These are phyloP conservation scores for Hagleromyces aurorensis DNA, from an alignment of 805 yeast species.

Conservation along the genomic window DNA sequence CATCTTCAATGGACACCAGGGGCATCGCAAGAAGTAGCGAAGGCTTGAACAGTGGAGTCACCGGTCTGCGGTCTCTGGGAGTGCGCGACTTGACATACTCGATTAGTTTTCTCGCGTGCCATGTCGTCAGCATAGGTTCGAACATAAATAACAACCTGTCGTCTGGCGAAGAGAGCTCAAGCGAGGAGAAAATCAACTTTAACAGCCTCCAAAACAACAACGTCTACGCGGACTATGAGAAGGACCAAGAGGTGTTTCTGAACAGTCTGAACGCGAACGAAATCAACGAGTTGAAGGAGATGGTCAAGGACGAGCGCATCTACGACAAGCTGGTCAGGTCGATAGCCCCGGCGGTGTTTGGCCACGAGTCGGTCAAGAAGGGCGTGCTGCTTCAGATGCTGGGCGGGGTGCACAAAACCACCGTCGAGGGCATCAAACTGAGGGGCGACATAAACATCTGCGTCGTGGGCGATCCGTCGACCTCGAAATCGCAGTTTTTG, in stretches of 20 bases:
- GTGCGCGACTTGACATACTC: constrained; percentile 90
- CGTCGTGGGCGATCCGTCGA: constrained; percentile 96
- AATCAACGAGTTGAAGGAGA: constrained; percentile 72
- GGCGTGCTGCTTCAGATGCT: constrained; percentile 82
- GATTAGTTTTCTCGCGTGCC: constrained; percentile 85
- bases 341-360: constrained; percentile 92
- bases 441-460: constrained; percentile 97
- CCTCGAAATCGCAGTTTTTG: constrained; percentile 91
- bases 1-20: constrained; percentile 61
- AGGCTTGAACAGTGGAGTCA: constrained; percentile 73
- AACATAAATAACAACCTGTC: constrained; percentile 10
- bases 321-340: constrained; percentile 80
- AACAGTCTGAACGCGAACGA: constrained; percentile 74
- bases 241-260: constrained; percentile 75
- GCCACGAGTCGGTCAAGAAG: constrained; percentile 90
- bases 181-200: too few relatives aligned
- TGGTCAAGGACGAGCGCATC: constrained; percentile 84
- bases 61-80: constrained; percentile 87
- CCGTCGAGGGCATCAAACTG: constrained; percentile 87
- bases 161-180: constrained; percentile 9
- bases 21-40: constrained; percentile 40
- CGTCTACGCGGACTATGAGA: constrained; percentile 40
- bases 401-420: constrained; percentile 92
- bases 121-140: constrained; percentile 59
- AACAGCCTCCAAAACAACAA: constrained; percentile 17